Base-by-base conservation (phyloP, 148 eudicot genomes). In the Rheum nobile region DNA sequence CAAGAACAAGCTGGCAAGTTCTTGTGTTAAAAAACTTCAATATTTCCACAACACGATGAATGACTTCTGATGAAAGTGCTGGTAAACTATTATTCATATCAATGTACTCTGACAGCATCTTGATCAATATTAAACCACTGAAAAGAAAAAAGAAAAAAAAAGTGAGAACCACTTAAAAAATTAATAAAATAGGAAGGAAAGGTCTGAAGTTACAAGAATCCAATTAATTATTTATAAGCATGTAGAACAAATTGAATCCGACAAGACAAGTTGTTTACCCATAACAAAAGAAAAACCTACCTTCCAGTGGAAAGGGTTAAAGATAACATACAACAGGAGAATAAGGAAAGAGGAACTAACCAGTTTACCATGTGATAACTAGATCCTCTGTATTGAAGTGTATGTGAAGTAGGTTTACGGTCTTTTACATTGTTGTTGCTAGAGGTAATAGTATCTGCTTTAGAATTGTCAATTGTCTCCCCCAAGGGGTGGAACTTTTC, bases 341-440 rank as follows among this genome's bases (percentile, higher is more conserved):
- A 31, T 3, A 65, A 12, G 11, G 8, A 41, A 22, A 59, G 38
- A 7, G 46, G 50, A 73, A 82, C 92, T 82, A 79, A 96, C 99
- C 97, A 88, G 87, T 96, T 96, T 81, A 92, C 99, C 97, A 92
- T 96, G 89, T 92, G 99, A 84, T 96, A 96, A 37, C 85, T 85
- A 84, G 85, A 85, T 63, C 92, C 97, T 82, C 80, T 84, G 72
- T 78, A 88, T 34, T 69, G 81, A 72, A 96, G 86, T 78, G 84
- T 85, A 44, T 89, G 86, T 69, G 82, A 79, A 65, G 92, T 80
- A 81, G 88, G 71, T 74, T 83, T 89, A 41, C 88, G 93, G 65
- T 85, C 95, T 75, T 83, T 90, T 34, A 57, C 75, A 74, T 47
- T 88, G 67, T 72, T 79, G 77, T 75, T 84, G 67, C 77, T 82